Conservation (phyloP, 495 filamentous ascomycete species). For the Podospora bellae-mahoneyi region DNA sequence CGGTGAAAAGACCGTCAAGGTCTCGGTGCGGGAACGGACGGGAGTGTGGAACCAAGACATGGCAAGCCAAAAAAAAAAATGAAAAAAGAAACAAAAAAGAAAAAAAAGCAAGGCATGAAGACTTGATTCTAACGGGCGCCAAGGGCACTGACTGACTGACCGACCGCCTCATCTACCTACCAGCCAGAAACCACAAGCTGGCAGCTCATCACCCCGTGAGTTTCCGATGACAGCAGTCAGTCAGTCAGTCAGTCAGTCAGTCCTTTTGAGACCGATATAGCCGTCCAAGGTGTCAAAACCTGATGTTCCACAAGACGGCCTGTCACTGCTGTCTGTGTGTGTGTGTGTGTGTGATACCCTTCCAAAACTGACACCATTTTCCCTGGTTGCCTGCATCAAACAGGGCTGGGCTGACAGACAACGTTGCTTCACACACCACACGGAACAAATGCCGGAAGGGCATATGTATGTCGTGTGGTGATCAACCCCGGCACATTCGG, state of each 20-base stretch:
- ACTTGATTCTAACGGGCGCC: too few species aligned
- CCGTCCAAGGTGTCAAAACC: neutral
- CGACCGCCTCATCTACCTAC: too few species aligned
- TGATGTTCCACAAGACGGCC: neutral
- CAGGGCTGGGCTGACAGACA: constrained; percentile 1
- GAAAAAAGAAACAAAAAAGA: too few species aligned
- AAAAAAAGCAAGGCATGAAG: neutral
- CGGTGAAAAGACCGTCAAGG: neutral
- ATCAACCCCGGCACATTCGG: neutral
- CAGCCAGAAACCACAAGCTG: too few species aligned
- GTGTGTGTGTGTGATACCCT: neutral
- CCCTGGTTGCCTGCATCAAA: neutral
- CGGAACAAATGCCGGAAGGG: neutral
- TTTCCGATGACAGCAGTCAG: too few species aligned
- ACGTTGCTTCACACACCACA: neutral
- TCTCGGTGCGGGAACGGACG: neutral
- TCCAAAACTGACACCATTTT: neutral
- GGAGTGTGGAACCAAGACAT: neutral
- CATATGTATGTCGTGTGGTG: neutral
- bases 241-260: too few species aligned
- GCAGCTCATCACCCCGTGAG: too few species aligned
- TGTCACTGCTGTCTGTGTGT: too few species aligned
- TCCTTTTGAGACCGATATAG: too few species aligned
- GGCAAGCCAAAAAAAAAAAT: neutral
- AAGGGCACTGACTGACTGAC: too few species aligned